A percentile compares a stretch with the other conserved stretches of the same genome.
Conservation (phyloP, 345 rosid species). For the Anacardium occidentale region DNA sequence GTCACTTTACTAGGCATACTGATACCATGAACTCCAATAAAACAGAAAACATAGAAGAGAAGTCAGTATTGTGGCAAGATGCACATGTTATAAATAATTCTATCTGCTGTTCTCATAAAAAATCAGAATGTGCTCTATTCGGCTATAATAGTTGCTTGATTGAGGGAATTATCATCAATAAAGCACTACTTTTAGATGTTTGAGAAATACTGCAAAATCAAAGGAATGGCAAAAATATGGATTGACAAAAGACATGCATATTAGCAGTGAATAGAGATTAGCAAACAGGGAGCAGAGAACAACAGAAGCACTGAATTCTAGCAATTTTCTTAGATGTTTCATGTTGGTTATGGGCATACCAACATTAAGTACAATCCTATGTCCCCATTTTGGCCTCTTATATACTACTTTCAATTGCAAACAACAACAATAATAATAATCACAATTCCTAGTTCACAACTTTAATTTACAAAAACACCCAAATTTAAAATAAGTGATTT, state of each 20-base stretch:
- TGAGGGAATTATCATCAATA: background rate
- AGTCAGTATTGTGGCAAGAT: background rate
- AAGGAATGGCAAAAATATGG: background rate
- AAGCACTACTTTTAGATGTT: background rate
- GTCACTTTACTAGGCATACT: background rate
- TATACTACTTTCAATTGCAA: background rate
- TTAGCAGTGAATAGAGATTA: background rate
- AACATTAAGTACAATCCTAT: background rate
- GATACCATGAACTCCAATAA: background rate
- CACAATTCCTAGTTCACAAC: background rate
- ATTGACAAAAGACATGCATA: background rate
- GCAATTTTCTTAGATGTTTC: background rate
- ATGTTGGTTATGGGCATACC: background rate
- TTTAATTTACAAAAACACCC: background rate
- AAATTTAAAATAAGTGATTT: background rate
- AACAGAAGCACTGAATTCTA: background rate
- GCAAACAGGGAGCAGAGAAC: no score
- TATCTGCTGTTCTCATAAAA: background rate
- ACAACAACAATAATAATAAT: background rate
- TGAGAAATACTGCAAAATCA: background rate
- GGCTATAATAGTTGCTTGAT: background rate
- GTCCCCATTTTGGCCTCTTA: background rate
- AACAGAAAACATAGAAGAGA: background rate
- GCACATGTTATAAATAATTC: background rate
- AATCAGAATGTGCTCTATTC: background rate